Percentiles rank a stretch among this genome's conserved stretches.
Conservation (phyloP, 2,329 filamentous ascomycete species). For the Saccharata proteae region DNA sequence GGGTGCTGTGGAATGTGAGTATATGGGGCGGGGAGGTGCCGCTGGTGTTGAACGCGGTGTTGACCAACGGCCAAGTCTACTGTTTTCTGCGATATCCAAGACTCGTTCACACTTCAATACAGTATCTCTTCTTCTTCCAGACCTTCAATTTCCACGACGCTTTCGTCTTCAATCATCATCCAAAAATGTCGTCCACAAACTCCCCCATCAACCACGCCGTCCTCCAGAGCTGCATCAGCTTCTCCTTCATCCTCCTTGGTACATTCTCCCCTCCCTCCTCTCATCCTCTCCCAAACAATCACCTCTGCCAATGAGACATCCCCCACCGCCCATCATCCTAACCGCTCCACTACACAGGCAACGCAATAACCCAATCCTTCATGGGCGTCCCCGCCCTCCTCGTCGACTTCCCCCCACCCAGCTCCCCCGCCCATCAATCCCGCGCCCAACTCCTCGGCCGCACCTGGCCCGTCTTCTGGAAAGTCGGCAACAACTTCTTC, state of each 20-base stretch:
- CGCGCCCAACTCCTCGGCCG: slow-evolving; percentile 34
- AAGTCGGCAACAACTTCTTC: slow-evolving; percentile 40
- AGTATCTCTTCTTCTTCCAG: too few species aligned
- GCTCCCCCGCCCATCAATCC: slow-evolving; percentile 27
- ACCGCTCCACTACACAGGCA: slow-evolving; percentile 22
- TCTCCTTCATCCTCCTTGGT: slow-evolving; percentile 39
- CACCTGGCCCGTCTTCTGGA: slow-evolving; percentile 40
- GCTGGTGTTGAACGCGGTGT: too few species aligned
- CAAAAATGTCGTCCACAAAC: slow-evolving; percentile 24
- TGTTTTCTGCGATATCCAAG: too few species aligned
- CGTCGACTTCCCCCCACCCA: slow-evolving; percentile 32
- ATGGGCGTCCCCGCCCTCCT: slow-evolving; percentile 40
- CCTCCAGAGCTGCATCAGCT: slow-evolving; percentile 34
- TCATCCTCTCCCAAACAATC: background rate
- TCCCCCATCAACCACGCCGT: slow-evolving; percentile 26
- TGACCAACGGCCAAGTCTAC: too few species aligned
- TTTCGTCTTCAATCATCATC: too few species aligned
- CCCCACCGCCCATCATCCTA: too few species aligned
- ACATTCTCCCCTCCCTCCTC: too few species aligned
- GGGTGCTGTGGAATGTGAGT: too few species aligned
- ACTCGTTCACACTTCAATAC: too few species aligned
- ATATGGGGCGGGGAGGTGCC: too few species aligned
- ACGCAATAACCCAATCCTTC: slow-evolving; percentile 41
- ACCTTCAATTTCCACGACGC: too few species aligned
- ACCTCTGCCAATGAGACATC: background rate